Evolutionary conservation across 176 grass and related monocot species (phyloP).

Genomic region (Thinopyrum elongatum): DNA sequence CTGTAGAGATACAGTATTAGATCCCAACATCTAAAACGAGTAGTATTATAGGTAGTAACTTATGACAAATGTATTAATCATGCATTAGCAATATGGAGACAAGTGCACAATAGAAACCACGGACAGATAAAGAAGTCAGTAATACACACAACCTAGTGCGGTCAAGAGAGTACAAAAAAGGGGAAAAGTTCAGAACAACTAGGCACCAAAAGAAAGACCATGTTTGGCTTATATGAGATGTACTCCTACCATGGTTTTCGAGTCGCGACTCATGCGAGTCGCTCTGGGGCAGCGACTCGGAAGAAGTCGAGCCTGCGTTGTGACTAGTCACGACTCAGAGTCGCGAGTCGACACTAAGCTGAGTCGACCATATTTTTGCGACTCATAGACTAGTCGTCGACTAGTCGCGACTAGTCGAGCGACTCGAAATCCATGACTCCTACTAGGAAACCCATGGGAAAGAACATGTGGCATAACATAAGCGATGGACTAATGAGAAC

Average conservation of each 20-base stretch:
- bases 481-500: background rate
- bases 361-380: no score
- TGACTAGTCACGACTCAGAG: no score
- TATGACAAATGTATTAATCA: background rate
- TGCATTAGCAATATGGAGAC: background rate
- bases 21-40: background rate
- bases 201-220: background rate
- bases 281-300: no score
- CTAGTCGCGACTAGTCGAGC: no score
- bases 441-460: background rate
- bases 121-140: background rate
- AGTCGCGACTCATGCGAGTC: no score
- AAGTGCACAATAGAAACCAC: background rate
- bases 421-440: no score
- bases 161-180: background rate
- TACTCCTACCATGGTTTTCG: no score
- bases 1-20: conserved; percentile 24
- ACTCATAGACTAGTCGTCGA: no score
- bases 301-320: no score
- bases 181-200: conserved; percentile 2
- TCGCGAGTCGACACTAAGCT: no score
- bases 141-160: background rate
- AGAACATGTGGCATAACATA: background rate
- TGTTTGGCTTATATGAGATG: background rate
- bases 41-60: background rate